Evolutionary conservation across 192 early-diverging fungal genomes (phyloP).

Genomic region (Linnemannia zychae): DNA sequence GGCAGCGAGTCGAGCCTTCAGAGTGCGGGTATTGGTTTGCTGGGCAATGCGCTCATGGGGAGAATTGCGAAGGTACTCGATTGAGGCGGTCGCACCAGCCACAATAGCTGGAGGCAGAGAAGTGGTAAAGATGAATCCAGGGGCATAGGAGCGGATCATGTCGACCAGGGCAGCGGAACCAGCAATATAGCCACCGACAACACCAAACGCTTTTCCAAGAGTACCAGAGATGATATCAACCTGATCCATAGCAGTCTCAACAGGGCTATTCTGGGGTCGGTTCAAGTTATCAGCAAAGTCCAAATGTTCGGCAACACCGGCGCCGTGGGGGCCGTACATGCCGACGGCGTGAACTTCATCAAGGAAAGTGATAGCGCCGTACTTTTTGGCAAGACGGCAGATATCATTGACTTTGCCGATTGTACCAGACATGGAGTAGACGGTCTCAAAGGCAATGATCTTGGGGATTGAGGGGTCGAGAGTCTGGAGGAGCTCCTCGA

Average conservation of each 20-base stretch:
- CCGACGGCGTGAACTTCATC: conserved; percentile 99
- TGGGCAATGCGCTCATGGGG: conserved; percentile 89
- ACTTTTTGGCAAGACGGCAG: conserved; percentile 90
- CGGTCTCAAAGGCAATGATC: conserved; percentile 96
- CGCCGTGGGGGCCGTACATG: conserved; percentile 95
- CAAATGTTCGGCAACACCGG: conserved; percentile 95
- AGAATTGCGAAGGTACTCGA: conserved; percentile 92
- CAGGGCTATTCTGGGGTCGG: conserved; percentile 58
- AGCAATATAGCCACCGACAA: conserved; percentile 98
- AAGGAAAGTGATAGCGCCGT: conserved; percentile 96
- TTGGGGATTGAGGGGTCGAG: conserved; percentile 90
- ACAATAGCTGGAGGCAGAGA: conserved; percentile 95
- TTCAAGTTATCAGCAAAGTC: conserved; percentile 80
- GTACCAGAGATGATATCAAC: conserved; percentile 98
- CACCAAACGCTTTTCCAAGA: conserved; percentile 96
- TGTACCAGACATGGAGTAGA: conserved; percentile 98
- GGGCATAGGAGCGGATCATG: conserved; percentile 97
- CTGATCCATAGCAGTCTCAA: conserved; percentile 79
- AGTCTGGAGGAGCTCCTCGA: conserved; percentile 86
- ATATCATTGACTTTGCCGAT: conserved; percentile 95
- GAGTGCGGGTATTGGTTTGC: conserved; percentile 91
- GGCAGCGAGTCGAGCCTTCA: conserved; percentile 85
- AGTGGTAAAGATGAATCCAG: conserved; percentile 99
- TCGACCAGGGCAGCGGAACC: conserved; percentile 90
- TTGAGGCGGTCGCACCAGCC: conserved; percentile 91